Evolutionary conservation across 257 asterid genomes (phyloP), one percentile per base, ranked within the genome.

Genomic region (Ligustrum vulgare): DNA sequence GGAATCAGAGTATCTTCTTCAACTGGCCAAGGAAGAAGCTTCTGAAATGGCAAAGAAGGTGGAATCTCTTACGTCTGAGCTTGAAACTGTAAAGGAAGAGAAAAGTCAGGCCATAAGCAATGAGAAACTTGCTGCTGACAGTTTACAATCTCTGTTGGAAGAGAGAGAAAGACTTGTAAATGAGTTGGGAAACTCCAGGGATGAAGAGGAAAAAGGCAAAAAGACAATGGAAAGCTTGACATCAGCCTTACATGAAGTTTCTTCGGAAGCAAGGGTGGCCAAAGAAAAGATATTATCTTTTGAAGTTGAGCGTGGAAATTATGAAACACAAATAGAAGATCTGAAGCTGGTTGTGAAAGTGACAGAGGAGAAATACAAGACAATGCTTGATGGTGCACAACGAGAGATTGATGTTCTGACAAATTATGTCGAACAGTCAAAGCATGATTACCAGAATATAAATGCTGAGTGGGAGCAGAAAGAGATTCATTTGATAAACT

Each of bases 221-320:
- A 91, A 90, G 82, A 98, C 99, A 36, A 82, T 93, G 79, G 99
- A 93, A 82, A 91, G 98, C 80, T 75, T 95, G 78, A 93, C 97
- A 60, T 89, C 99, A 3, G 98, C 98, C 33, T 82, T 93, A 36
- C 97, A 95, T 68, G 99, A 93, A 86, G 96, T 95, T 80, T 91
- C 96, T 56, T 75, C 92, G 5, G 99, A 95, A 85, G 96, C 97
- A 33, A 90, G 98, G 80, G 96, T 89, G 78, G 85, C 96, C 77
- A 95, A 89, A 78, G 97, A 95, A 76, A 85, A 89, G 84, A 81
- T 93, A n/a, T 80, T 93, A 82, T 87, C 90, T 37, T 22, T 73
- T 72, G 86, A 91, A 85, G 82, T 71, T 34, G 97, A 93, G 87
- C 83, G 78, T 20, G 96, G 89, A 77, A 87, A 85, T 82, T 86